phyloP scores from a whole-genome alignment of 2,329 filamentous ascomycete genomes.

The Colletotrichum agaves region DNA sequence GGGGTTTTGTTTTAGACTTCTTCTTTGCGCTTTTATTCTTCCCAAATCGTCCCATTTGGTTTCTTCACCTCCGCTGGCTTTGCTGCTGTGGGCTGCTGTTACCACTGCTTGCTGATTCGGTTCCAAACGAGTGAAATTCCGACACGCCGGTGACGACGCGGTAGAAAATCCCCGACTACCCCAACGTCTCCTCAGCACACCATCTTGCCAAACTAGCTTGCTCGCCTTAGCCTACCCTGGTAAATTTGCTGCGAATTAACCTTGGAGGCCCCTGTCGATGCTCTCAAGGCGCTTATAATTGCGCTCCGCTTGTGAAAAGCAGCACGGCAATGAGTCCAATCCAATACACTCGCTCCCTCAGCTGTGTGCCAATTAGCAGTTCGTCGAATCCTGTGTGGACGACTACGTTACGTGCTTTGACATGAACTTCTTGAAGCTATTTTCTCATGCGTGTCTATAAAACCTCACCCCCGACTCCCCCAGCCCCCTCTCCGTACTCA shows the following conservation, averaged over 20 bases:
- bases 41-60: neutral
- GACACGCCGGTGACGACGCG: no score
- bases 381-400: no score
- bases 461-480: no score
- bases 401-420: no score
- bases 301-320: neutral
- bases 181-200: constrained; percentile 13
- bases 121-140: no score
- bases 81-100: no score
- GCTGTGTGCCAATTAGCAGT: no score
- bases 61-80: neutral
- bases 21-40: neutral
- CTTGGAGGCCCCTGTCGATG: constrained; percentile 1
- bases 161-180: constrained; percentile 7
- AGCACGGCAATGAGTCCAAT: neutral
- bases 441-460: no score
- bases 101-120: no score
- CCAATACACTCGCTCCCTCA: no score
- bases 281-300: neutral
- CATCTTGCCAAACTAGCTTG: neutral
- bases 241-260: neutral
- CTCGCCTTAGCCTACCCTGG: constrained; percentile 16
- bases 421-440: no score
- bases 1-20: constrained; percentile 1
- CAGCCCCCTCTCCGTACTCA: constrained; percentile 47